Evolutionary conservation across 257 asterid species (phyloP), one percentile per base, ranked within the genome.

Genomic region (Solanum microdontum): DNA sequence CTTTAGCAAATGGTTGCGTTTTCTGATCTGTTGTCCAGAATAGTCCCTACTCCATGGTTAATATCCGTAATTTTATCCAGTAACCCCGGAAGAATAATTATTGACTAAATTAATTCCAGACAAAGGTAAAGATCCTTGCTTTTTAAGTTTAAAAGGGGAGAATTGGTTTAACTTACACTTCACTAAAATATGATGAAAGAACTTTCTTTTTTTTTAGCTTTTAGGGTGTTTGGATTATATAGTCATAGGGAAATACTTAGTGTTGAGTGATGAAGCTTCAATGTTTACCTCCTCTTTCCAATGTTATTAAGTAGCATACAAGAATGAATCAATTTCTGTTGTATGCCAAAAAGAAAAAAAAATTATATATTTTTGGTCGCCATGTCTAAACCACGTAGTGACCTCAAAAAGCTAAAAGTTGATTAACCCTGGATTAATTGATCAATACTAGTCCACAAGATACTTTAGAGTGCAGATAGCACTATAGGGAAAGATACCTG

Each of bases 401-500:
- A 76, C 60, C 43, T 48, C 69, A 30, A 45, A 36, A 80, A 36
- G 85, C 14, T 45, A 45, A 45, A 77, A 4, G 32, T 26, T 80
- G 39, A 40, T 24, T 74, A 79, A 17, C 84, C 24, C 66, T 80
- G 32, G 84, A 79, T 55, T 80, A 80, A 80, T 60, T 80, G 66
- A 45, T 26, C 66, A 80, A 15, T 80, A 45, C 17, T 37, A 45
- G 26, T 43, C 39, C 64, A 80, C 26, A 15, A 79, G 84, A 43
- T 45, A 80, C 43, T 17, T 48, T 28, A 17, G 69, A 30, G 43
- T 10, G 69, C 28, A 82, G 39, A 23, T 83, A 87, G 68, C 55
- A 24, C 48, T 17, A 86, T 33, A 72, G 86, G 33, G 86, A 45
- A 28, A 24, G 34, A 88, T 90, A 97, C 99, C 98, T 94, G 95